Evolutionary conservation across 129 eudicot genomes (phyloP), one percentile per base, ranked within the genome.

Genomic region (Oenanthe sinensis): DNA sequence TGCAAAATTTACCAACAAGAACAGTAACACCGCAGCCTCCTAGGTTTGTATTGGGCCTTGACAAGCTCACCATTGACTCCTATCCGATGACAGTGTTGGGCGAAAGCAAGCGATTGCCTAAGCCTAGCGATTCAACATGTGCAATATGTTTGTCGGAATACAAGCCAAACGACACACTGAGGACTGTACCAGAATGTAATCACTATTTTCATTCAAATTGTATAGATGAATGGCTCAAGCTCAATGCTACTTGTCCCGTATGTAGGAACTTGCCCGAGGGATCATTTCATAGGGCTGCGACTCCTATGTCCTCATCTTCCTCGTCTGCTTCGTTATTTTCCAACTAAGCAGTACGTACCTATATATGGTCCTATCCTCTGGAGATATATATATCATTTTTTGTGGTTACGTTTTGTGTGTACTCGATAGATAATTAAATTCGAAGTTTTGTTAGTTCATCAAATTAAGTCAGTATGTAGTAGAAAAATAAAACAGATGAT

Each of bases 191-290:
- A 0, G 92, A 88, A 60, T 94, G 98, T 65, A 88, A 89, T 36
- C 98, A 94, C 77, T 91, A 79, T 77, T 94, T 89, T 75, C 98
- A 94, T 54, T 91, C 85, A 0, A 85, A 84, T 0, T 94, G 98
- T 76, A 85, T 94, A 8, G 97, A 94, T 22, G 97, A 94, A 81
- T 94, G 98, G 98, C 93, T 94, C 3, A 81, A 78, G 72, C 82
- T 94, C 69, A 91, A 94, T 52, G 93, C 89, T 0, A 85, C 89
- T 0, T 94, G 98, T 37, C 98, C 98, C 2, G 83, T 94, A 71
- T 94, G 98, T 49, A 79, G 97, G 75, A 93, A 89, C 40, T 76
- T 94, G 7, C 98, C 95, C 0, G 85, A 86, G 58, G 76, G 54
- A 43, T 83, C 83, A 37, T 77, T 85, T 4, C 17, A 46, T 0